Evolutionary conservation across 2,329 filamentous ascomycete genomes (phyloP), one percentile per base, ranked within the genome.

Genomic region (Colletotrichum orchidophilum): DNA sequence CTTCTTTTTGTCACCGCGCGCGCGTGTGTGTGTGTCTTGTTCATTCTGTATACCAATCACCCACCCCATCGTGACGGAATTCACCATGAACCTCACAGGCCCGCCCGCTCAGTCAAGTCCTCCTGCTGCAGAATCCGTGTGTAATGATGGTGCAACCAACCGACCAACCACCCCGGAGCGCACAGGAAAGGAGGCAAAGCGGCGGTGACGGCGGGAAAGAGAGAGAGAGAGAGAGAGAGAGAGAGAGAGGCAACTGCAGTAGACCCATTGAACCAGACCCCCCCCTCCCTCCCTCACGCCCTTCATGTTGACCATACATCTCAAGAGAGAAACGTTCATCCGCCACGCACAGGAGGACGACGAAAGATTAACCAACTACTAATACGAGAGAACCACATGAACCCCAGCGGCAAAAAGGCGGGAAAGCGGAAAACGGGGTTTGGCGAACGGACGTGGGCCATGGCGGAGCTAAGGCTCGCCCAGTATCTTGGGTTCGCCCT

Each of bases 101-200:
- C 35, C 21, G 29, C 18, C n/a, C 57, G 52, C 55, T 55, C 54
- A 55, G 54, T 33, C n/a, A n/a, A n/a, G n/a, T n/a, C n/a, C 24
- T 59, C 54, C 62, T 49, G 66, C 57, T 71, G 63, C 68, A 71
- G 68, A 68, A 71, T 52, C n/a, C 68, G 68, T 67, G 63, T 62
- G 57, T 58, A 31, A 50, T 59, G 54, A 70, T 31, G 67, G 33
- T 42, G 61, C 53, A 46, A 59, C 49, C 18, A 5, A 35, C 29
- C 15, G 21, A 8, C 12, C 33, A 24, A 24, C 55, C 55, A 24
- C 33, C 26, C 31, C 12, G 42, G 27, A 33, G 39, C 15, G 13
- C 0, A 33, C 7, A 4, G n/a, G n/a, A n/a, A 46, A 46, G n/a
- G 39, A 46, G 39, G 39, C 39, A 18, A 9, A 46, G 39, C 39